phyloP scores from a whole-genome alignment of 306 rosid genomes.

The Purshia tridentata region DNA sequence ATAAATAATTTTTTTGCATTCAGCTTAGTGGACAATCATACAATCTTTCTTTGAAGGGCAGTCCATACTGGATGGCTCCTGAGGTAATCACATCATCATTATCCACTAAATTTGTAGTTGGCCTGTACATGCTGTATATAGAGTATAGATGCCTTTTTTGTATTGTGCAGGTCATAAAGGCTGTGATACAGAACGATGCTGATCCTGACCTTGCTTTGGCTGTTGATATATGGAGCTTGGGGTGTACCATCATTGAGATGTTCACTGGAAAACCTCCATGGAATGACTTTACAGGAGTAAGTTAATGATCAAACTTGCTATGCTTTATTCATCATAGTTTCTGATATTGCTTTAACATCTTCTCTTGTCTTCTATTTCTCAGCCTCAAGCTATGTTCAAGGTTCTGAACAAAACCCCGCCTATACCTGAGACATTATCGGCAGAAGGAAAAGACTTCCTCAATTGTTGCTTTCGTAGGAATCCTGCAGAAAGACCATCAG shows the following conservation, averaged over 20 bases:
- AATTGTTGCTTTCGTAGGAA: conserved; percentile 76
- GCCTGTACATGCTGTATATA: conserved; percentile 11
- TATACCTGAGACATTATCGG: conserved; percentile 70
- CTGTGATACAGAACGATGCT: conserved; percentile 64
- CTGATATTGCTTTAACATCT: not conserved
- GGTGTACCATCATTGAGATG: conserved; percentile 94
- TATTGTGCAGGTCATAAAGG: conserved; percentile 71
- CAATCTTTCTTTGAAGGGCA: conserved; percentile 86
- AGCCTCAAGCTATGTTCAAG: conserved; percentile 99
- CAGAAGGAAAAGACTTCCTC: conserved; percentile 82
- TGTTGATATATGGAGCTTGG: conserved; percentile 95
- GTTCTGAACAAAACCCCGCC: conserved; percentile 70
- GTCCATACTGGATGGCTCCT: conserved; percentile 99
- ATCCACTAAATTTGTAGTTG: conserved; percentile 14
- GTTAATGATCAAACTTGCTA: conserved; percentile 31
- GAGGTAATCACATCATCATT: conserved; percentile 56
- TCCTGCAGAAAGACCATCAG: conserved; percentile 83
- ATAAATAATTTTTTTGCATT: conserved; percentile 22
- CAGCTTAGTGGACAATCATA: conserved; percentile 76
- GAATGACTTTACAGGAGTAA: conserved; percentile 80
- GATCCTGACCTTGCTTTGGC: conserved; percentile 75
- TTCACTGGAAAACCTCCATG: conserved; percentile 93
- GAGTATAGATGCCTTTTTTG: conserved; percentile 3
- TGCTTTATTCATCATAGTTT: conserved; percentile 9
- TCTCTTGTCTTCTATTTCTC: conserved; percentile 21